Conservation (phyloP, 148 eudicot genomes). For the Rhododendron griersonianum region DNA sequence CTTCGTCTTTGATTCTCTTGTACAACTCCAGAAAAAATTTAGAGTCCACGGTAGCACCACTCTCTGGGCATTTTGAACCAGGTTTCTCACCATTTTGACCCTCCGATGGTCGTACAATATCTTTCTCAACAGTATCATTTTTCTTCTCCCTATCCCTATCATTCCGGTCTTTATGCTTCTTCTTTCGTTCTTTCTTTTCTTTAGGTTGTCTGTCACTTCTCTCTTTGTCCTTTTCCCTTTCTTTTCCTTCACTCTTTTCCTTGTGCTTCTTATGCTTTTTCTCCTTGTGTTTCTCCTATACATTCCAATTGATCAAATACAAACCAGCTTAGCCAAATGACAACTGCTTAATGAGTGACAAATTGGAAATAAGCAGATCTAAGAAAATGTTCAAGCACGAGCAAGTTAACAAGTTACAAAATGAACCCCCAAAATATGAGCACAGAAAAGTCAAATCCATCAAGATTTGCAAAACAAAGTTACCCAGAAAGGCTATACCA, state of each 20-base stretch:
- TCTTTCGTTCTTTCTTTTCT: slow-evolving; percentile 32
- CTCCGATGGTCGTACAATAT: slow-evolving; percentile 10
- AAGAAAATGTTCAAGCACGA: background rate
- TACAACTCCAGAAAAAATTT: slow-evolving; percentile 32
- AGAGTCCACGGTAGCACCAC: slow-evolving; percentile 11
- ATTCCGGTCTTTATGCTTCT: slow-evolving; percentile 35
- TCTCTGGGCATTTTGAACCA: slow-evolving; percentile 26
- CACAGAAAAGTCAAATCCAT: background rate
- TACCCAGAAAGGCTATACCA: background rate
- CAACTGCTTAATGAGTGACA: background rate
- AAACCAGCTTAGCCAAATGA: background rate
- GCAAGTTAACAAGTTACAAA: background rate
- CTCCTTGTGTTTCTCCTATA: slow-evolving; percentile 31
- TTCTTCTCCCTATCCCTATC: slow-evolving; percentile 29
- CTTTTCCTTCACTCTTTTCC: slow-evolving; percentile 32
- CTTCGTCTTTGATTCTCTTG: slow-evolving; percentile 32
- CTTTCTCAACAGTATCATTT: slow-evolving; percentile 21
- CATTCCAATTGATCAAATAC: background rate
- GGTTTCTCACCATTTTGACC: slow-evolving; percentile 29
- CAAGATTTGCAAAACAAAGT: background rate
- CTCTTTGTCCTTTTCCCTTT: slow-evolving; percentile 25
- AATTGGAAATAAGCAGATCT: background rate
- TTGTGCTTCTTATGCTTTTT: slow-evolving; percentile 30
- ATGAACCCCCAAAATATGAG: background rate
- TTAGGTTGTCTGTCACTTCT: slow-evolving; percentile 15